Evolutionary conservation across 2,329 filamentous ascomycete genomes (phyloP).

Genomic region (Anisogramma anomala): DNA sequence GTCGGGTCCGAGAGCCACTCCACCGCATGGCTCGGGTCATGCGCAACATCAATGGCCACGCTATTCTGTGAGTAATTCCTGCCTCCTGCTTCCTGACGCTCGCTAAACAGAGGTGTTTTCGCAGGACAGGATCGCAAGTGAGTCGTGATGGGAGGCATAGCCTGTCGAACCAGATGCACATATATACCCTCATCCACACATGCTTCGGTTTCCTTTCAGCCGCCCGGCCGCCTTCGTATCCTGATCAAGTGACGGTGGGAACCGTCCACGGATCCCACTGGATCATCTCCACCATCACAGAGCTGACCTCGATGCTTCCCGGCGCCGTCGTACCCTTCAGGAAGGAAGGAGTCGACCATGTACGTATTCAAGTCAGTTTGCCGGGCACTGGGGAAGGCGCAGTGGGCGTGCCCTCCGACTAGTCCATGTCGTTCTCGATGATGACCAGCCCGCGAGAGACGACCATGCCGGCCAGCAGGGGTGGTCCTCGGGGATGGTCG

Average conservation of each 20-base stretch:
- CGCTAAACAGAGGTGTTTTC: too few relatives aligned
- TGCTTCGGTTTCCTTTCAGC: too few relatives aligned
- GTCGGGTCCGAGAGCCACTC: too few relatives aligned
- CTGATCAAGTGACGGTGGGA: conserved; percentile 25
- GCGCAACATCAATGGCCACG: too few relatives aligned
- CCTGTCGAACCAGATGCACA: too few relatives aligned
- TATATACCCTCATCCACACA: too few relatives aligned
- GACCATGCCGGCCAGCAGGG: conserved; percentile 43
- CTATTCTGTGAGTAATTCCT: too few relatives aligned
- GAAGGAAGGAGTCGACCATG: conserved; percentile 45
- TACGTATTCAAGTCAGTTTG: conserved; percentile 40
- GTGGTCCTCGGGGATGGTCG: conserved; percentile 42
- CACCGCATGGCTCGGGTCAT: too few relatives aligned
- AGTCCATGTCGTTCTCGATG: conserved; percentile 48
- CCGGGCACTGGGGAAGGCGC: conserved; percentile 42
- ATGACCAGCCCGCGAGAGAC: conserved; percentile 43
- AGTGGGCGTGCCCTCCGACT: conserved; percentile 44
- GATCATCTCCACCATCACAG: conserved; percentile 26
- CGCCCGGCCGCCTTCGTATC: too few relatives aligned
- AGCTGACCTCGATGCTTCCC: conserved; percentile 26
- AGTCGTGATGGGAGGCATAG: too few relatives aligned
- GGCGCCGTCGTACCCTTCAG: conserved; percentile 26
- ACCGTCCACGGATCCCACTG: conserved; percentile 31
- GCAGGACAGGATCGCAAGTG: too few relatives aligned
- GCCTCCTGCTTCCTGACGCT: too few relatives aligned